Conservation (phyloP, 2,329 filamentous ascomycete genomes). For the Madurella fahalii region DNA sequence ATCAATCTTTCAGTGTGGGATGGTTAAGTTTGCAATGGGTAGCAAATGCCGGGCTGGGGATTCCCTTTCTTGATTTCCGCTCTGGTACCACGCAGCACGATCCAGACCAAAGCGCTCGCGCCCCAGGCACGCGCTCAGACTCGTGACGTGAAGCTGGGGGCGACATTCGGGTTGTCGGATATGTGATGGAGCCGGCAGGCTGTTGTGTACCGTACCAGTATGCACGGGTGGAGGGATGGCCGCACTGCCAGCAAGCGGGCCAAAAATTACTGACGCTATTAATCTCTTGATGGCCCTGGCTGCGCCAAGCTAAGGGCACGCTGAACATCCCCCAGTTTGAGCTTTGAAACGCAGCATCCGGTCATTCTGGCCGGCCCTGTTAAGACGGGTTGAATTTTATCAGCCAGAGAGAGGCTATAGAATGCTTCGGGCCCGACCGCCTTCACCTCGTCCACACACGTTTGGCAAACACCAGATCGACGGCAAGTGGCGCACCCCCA, state of each 20-base stretch:
- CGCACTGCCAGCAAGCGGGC: not conserved
- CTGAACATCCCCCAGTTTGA: not conserved
- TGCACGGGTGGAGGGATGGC: conserved; percentile 5
- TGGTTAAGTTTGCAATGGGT: not conserved
- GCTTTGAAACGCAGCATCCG: not conserved
- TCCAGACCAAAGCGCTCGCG: not conserved
- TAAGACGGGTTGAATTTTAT: no score
- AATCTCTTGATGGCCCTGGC: not conserved
- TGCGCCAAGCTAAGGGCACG: not conserved
- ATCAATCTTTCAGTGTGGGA: not conserved
- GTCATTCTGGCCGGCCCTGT: no score
- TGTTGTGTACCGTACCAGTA: conserved; percentile 3
- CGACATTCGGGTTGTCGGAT: not conserved
- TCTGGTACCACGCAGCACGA: not conserved
- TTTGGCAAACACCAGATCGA: not conserved
- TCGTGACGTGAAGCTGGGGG: not conserved
- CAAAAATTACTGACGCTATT: not conserved
- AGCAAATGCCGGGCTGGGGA: not conserved
- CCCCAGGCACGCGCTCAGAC: not conserved
- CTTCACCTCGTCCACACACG: not conserved
- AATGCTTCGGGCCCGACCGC: no score
- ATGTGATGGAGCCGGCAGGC: conserved; percentile 3
- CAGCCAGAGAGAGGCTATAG: no score
- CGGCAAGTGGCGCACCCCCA: not conserved
- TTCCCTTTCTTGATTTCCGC: not conserved